Evolutionary conservation across 257 asterid genomes (phyloP), one percentile per base, ranked within the genome.

Genomic region (Orobanche coerulescens): DNA sequence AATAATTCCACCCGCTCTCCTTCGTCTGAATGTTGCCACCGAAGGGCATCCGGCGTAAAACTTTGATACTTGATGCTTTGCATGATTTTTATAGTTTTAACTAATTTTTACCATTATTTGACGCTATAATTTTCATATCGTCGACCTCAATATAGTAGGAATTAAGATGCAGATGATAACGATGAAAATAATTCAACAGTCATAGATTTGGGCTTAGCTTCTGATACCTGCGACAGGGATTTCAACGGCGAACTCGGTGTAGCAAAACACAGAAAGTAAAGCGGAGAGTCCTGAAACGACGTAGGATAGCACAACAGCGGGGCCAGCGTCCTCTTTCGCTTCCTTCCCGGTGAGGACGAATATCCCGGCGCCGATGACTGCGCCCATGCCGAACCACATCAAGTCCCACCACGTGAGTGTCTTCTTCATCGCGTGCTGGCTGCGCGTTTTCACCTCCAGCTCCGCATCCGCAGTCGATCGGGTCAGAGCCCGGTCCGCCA

Each of bases 171-270:
- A n/a, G n/a, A n/a, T n/a, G n/a, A n/a, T n/a, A n/a, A n/a, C n/a
- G n/a, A n/a, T n/a, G n/a, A n/a, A n/a, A n/a, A n/a, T n/a, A n/a
- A n/a, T n/a, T n/a, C n/a, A n/a, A n/a, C n/a, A n/a, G n/a, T n/a
- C n/a, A n/a, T n/a, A n/a, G 36, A 30, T 7, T 30, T 7, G 36
- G 36, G n/a, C n/a, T 30, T 7, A 30, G 36, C 36, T 40, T 40
- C 4, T 3, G 47, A 2, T 40, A 47, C 53, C 94, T 30, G 95
- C 96, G 50, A 88, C 96, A 0, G 96, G 96, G 19, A 88, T 85
- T 53, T 88, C 96, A 4, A 85, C 87, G 0, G 96, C 95, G 62
- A 88, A 88, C 68, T 88, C 96, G 9, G 94, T 88, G 76, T 88
- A 88, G 78, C 96, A 85, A 55, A 88, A 88, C 30, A 85, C 96